Percentiles rank a stretch among this genome's conserved stretches.
Evolutionary conservation across 176 grass and related monocot species (phyloP).

Genomic region (Paspalum notatum): DNA sequence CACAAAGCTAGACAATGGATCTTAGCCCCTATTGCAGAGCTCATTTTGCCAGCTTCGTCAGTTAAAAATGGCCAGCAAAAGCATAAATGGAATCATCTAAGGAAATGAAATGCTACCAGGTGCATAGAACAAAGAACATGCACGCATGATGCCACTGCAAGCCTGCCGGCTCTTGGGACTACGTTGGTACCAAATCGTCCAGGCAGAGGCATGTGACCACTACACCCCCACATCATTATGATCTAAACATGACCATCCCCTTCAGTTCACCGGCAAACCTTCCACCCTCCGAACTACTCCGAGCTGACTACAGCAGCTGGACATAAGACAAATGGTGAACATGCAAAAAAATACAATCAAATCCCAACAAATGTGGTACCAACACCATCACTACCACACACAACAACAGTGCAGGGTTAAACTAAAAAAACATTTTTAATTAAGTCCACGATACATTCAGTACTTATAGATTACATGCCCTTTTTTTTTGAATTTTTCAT

Average conservation of each 20-base stretch:
- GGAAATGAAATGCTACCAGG: neutral
- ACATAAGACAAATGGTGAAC: conserved; percentile 15
- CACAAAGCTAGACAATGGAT: neutral
- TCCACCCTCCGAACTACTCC: neutral
- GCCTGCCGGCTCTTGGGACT: conserved; percentile 24
- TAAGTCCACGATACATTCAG: conserved; percentile 49
- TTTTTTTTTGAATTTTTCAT: neutral
- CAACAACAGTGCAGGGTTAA: neutral
- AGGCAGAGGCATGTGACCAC: conserved; percentile 39
- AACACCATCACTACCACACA: conserved; percentile 20
- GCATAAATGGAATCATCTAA: neutral
- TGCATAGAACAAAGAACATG: neutral
- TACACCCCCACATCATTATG: conserved; percentile 32
- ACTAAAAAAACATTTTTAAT: conserved; percentile 36
- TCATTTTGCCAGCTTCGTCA: neutral
- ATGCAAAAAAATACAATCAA: conserved; percentile 12
- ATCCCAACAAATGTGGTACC: conserved; percentile 12
- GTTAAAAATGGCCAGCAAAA: neutral
- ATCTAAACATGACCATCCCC: neutral
- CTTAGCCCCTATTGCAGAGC: neutral
- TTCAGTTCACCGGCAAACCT: neutral
- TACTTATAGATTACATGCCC: conserved; percentile 52
- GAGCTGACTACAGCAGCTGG: conserved; percentile 18
- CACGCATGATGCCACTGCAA: conserved; percentile 4
- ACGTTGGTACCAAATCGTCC: neutral